Conservation (phyloP, 805 yeast genomes). For the Scheffersomyces lignosus region DNA sequence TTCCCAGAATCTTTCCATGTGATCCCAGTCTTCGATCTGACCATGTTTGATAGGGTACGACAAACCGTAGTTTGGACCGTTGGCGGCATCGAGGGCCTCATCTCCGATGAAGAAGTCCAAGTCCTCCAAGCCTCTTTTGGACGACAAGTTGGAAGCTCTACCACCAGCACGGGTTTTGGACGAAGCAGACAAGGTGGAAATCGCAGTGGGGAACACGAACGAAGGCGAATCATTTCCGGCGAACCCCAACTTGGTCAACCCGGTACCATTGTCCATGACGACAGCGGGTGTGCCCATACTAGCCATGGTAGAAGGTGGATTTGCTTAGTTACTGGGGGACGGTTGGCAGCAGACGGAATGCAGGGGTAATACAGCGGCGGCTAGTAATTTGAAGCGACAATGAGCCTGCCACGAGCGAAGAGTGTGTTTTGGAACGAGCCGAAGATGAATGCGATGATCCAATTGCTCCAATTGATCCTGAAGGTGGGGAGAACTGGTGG, state of each 20-base stretch:
- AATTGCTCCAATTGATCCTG: too few relatives aligned
- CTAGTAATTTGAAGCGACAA: too few relatives aligned
- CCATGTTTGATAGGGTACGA: slow-evolving; percentile 96
- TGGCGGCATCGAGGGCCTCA: slow-evolving; percentile 90
- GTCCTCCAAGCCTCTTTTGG: slow-evolving; percentile 89
- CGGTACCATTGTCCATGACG: slow-evolving; percentile 99
- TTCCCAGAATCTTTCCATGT: slow-evolving; percentile 99
- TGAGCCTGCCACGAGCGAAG: too few relatives aligned
- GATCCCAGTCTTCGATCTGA: slow-evolving; percentile 99
- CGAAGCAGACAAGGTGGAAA: slow-evolving; percentile 66
- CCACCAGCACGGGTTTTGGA: slow-evolving; percentile 39
- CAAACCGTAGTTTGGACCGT: slow-evolving; percentile 83
- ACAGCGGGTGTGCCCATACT: slow-evolving; percentile 83
- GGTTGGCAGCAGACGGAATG: too few relatives aligned
- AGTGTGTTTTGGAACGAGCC: too few relatives aligned
- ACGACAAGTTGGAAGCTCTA: slow-evolving; percentile 49
- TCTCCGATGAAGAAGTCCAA: slow-evolving; percentile 94
- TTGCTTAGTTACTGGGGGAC: too few relatives aligned
- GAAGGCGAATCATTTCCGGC: slow-evolving; percentile 99
- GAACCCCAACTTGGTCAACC: slow-evolving; percentile 93
- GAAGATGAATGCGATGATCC: too few relatives aligned
- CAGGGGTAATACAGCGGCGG: too few relatives aligned
- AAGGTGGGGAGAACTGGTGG: too few relatives aligned
- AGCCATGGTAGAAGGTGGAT: slow-evolving; percentile 47
- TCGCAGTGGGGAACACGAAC: slow-evolving; percentile 95